Base-by-base conservation (phyloP, 441 rosid species). In the Geranium incanum region DNA sequence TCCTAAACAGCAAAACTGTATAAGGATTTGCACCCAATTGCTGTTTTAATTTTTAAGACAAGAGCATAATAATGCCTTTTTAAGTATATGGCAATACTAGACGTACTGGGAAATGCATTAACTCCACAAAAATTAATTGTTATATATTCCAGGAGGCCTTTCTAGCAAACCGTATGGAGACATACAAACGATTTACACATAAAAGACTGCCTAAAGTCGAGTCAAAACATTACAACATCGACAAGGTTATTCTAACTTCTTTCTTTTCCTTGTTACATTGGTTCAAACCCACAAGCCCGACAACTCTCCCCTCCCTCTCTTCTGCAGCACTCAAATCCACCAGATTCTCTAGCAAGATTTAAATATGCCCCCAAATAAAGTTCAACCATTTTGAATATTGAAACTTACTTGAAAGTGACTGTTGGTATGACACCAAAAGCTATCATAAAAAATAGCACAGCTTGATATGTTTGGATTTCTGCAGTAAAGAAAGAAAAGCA, bases 391-490 rank as follows among this genome's bases (percentile, higher is more conserved):
- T 7, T 52, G 11, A 19, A 55, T 39, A 39, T 2, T 39, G 52
- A 21, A 23, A 36, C 79, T 72, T 57, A 76, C 79, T 76, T 76
- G 52, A 73, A 72, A 63, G 75, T 36, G 67, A 72, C 73, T 52
- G 79, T 76, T 69, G 79, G 79, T 72, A 68, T 39, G 55, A 72
- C 76, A 65, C 73, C 79, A 76, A 72, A 69, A 65, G 57, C 70
- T 69, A 70, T 72, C 79, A 76, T 76, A 5, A 76, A 55, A 66
- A 68, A 66, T 52, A 76, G 66, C 69, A 76, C 70, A 65, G 62
- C 75, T 72, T 36, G 41, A 48, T 43, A 68, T 59, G 75, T 69
- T 36, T 75, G 76, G 69, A 76, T 52, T 72, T 69, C 79, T 76
- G 73, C 7, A 43, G 28, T 57, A 21, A 33, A 66, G 48, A 71